phyloP scores from a whole-genome alignment of 2,329 filamentous ascomycete species.

The Xylariomycetidae sp. region DNA sequence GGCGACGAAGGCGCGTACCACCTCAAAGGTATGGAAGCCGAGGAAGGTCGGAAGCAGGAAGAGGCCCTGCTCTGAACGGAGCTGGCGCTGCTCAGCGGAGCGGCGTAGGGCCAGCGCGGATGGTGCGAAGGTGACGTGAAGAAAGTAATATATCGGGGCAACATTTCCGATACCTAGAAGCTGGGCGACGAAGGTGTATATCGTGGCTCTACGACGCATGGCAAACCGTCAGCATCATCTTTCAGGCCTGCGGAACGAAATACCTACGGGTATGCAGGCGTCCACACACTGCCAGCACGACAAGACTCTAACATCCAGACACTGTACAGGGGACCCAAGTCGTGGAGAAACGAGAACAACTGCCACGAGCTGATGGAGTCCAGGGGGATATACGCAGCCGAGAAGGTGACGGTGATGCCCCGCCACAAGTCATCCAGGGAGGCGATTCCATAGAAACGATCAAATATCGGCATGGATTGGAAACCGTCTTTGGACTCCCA shows the following conservation, averaged over 20 bases:
- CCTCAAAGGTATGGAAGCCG: slow-evolving; percentile 15
- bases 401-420: slow-evolving; percentile 13
- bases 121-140: slow-evolving; percentile 10
- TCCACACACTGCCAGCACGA: slow-evolving; percentile 10
- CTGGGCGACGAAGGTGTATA: slow-evolving; percentile 11
- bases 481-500: slow-evolving; percentile 15
- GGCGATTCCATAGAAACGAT: slow-evolving; percentile 11
- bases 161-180: slow-evolving; percentile 9
- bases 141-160: slow-evolving; percentile 14
- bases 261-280: slow-evolving; percentile 17
- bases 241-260: too few relatives aligned
- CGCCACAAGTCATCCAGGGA: slow-evolving; percentile 14
- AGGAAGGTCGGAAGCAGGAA: slow-evolving; percentile 12
- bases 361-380: slow-evolving; percentile 20
- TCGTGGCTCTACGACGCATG: slow-evolving; percentile 11
- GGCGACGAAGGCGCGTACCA: slow-evolving; percentile 13
- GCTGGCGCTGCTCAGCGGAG: slow-evolving; percentile 2
- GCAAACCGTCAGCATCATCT: too few relatives aligned
- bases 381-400: slow-evolving; percentile 11
- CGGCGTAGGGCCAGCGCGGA: slow-evolving; percentile 4
- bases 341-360: slow-evolving; percentile 16
- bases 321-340: slow-evolving; percentile 18
- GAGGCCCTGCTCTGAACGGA: too few relatives aligned
- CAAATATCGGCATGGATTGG: slow-evolving; percentile 12
- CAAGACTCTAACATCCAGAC: slow-evolving; percentile 19